Percentiles rank a stretch among this genome's conserved stretches.
phyloP scores from a whole-genome alignment of 179 eudicot species.

The Patellifolia procumbens region DNA sequence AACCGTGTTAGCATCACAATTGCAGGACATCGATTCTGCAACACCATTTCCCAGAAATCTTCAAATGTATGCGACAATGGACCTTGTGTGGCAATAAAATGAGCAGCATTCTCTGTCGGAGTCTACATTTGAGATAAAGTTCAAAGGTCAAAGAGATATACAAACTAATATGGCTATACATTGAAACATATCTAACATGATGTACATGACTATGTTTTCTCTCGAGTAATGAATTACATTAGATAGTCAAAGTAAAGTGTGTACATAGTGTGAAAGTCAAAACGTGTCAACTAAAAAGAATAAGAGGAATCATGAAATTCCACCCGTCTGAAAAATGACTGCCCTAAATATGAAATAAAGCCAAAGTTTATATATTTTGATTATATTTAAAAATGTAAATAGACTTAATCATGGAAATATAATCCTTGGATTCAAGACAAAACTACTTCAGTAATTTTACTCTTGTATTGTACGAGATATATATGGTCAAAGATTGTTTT shows the following conservation, averaged over 20 bases:
- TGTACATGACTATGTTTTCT: too few species aligned
- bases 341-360: not conserved
- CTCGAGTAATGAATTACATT: too few species aligned
- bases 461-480: not conserved
- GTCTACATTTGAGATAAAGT: slow-evolving; percentile 48
- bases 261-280: too few species aligned
- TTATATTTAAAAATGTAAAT: not conserved
- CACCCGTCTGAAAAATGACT: not conserved
- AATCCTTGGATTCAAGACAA: not conserved
- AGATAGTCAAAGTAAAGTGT: too few species aligned
- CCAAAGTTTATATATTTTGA: not conserved
- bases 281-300: too few species aligned
- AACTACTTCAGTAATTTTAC: not conserved
- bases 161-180: not conserved
- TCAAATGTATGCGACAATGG: slow-evolving; percentile 84
- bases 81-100: slow-evolving; percentile 96
- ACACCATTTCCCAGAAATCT: slow-evolving; percentile 98
- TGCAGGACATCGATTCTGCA: slow-evolving; percentile 76
- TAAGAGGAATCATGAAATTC: too few species aligned
- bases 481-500: not conserved
- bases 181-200: too few species aligned
- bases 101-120: slow-evolving; percentile 58
- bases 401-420: not conserved
- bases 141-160: slow-evolving; percentile 18
- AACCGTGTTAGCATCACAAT: slow-evolving; percentile 87